Evolutionary conservation across 352 stramenopile species (phyloP), one percentile per base, ranked within the genome.

Genomic region (Aphanomyces invadans): DNA sequence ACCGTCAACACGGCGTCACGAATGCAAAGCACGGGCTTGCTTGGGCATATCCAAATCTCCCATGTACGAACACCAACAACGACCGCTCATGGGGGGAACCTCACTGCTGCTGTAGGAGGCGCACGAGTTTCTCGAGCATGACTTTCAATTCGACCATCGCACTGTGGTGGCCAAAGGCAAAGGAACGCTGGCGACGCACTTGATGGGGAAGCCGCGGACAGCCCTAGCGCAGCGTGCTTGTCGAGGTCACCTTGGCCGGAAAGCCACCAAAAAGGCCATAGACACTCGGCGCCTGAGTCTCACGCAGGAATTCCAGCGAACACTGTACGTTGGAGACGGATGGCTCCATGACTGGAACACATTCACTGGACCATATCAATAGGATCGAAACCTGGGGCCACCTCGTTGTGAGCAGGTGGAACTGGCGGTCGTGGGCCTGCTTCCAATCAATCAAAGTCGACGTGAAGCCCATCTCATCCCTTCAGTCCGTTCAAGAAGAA

Each of bases 1-100:
- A 95, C 92, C 0, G 89, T 96, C 2, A 97, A 96, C 68, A 96
- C 87, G 0, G 76, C 87, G 4, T 88, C 81, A 4, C 77, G 89
- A 1, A 97, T 96, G 90, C 87, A 97, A 62, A 95, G 85, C 4
- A 95, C 90, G 29, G 88, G 87, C 0, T 64, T 91, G n/a, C 86
- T 79, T 4, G 86, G 82, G 0, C 73, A 74, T 0, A 95, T 90
- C 53, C 89, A 96, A 62, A 64, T 94, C 48, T 92, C 83, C 0
- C 77, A 90, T 21, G 78, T 67, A 19, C 21, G 26, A 26, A 48
- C 19, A 44, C 23, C 25, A 29, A 38, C 9, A 25, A 36, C 19
- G 36, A n/a, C n/a, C n/a, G n/a, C n/a, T n/a, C n/a, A n/a, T n/a
- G n/a, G n/a, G n/a, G n/a, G n/a, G n/a, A n/a, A n/a, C n/a, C n/a